Base-by-base conservation (phyloP, 768 basidiomycete genomes). In the Auriscalpium microsporum region DNA sequence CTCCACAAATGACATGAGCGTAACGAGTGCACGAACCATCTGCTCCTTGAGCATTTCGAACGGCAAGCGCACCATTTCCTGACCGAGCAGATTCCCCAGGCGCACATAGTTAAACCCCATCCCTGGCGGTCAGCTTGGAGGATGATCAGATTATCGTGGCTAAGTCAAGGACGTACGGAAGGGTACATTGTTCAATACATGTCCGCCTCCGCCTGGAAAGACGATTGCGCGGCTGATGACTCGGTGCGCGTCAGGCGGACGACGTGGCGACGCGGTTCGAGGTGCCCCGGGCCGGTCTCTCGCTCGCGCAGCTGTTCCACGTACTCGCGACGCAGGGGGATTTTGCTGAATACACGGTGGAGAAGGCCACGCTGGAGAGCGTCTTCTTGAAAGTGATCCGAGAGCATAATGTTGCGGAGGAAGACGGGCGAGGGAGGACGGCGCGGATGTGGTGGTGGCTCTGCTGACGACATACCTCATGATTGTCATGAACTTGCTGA, bases 221-320 rank as follows among this genome's bases (percentile, higher is more conserved):
- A 42, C 17, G 4, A 42, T 8, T 8, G 13, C 17, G 13, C 14
- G 13, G 13, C 40, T 17, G 17, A 42, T 42, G 14, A 14, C 40
- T n/a, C 2, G 82, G 82, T 8, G 77, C 83, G 14, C 75, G 79
- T 4, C 78, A 81, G 72, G 82, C 81, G 5, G 84, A 88, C 59
- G 86, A 87, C 61, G 84, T 88, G 14, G 85, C 84, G 2, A 86
- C 85, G 1, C 80, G 85, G 2, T 88, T 87, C 64, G 84, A 88
- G 64, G 84, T 87, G 9, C 84, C 86, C 9, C 60, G 56, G 4
- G 53, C 48, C 3, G 73, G 72, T 1, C 67, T 80, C 61, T 74
- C 85, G 5, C 73, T 88, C 13, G 76, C 83, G 1, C 71, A 74
- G 28, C 73, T 88, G 7, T 88, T 87, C 71, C 74, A 73, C 54